A percentile compares a stretch with the other conserved stretches of the same genome.
Conservation (phyloP, 805 yeast genomes). For the Hermanozyma aechmeae region DNA sequence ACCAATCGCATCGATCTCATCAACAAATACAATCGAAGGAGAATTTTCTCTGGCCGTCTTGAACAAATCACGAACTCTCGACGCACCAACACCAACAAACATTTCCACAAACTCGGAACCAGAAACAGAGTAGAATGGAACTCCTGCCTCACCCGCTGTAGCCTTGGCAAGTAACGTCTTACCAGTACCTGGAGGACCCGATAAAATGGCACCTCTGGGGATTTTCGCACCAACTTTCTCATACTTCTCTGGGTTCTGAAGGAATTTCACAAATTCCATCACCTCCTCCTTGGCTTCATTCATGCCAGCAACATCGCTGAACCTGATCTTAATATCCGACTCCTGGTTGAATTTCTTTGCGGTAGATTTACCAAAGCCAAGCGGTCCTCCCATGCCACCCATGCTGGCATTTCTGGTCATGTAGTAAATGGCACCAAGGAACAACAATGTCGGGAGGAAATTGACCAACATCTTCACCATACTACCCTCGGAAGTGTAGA, state of each 20-base stretch:
- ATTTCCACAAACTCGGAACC: conserved; percentile 96
- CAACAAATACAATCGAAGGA: conserved; percentile 85
- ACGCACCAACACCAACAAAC: conserved; percentile 96
- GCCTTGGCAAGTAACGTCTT: conserved; percentile 88
- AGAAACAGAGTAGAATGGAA: conserved; percentile 83
- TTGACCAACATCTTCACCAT: conserved; percentile 55
- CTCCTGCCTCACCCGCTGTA: conserved; percentile 95
- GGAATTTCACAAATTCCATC: conserved; percentile 87
- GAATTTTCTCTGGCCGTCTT: conserved; percentile 85
- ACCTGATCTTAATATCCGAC: conserved; percentile 70
- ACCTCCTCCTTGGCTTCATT: conserved; percentile 92
- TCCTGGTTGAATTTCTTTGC: conserved; percentile 80
- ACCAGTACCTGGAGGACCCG: conserved; percentile 98
- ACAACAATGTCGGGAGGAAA: conserved; percentile 78
- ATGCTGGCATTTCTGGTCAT: conserved; percentile 59
- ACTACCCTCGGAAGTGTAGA: conserved; percentile 66
- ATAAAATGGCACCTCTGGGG: conserved; percentile 88
- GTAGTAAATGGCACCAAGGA: conserved; percentile 85
- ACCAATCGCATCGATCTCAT: conserved; percentile 95
- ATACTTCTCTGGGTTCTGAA: conserved; percentile 77
- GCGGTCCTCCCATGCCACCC: conserved; percentile 49
- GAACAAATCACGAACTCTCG: conserved; percentile 87
- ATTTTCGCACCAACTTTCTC: conserved; percentile 88
- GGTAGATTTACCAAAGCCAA: conserved; percentile 69
- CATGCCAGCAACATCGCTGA: conserved; percentile 90